Conservation (phyloP, 23 red algal genomes). For the Gracilaria domingensis region DNA sequence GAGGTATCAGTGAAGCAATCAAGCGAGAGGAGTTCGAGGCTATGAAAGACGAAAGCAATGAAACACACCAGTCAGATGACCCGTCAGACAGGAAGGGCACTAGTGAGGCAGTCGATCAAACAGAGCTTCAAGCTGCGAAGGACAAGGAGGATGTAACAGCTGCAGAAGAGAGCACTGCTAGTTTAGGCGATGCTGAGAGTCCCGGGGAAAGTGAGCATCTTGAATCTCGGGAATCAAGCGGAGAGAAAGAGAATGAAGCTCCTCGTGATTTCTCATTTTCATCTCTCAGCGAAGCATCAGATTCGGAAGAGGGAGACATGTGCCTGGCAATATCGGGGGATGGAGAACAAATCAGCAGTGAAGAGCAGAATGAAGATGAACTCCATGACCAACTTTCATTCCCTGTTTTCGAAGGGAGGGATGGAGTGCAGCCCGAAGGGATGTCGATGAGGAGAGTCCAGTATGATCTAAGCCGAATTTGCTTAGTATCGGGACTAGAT, state of each 20-base stretch:
- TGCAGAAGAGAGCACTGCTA: neutral
- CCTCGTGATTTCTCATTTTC: neutral
- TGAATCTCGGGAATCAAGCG: neutral
- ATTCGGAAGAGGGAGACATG: neutral
- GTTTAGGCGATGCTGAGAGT: neutral
- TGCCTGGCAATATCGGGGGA: too few species aligned
- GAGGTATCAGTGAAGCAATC: too few species aligned
- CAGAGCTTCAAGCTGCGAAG: neutral
- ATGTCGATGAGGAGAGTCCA: neutral
- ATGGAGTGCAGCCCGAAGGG: neutral
- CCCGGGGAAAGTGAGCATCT: neutral
- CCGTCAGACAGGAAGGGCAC: neutral
- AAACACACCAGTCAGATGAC: too few species aligned
- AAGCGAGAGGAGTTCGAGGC: too few species aligned
- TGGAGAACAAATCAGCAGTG: neutral
- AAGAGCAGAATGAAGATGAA: neutral
- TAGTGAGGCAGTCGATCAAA: neutral
- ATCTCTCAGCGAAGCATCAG: neutral
- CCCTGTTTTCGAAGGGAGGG: neutral
- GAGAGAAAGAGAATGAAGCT: neutral
- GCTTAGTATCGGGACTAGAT: neutral
- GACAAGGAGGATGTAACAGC: neutral
- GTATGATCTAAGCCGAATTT: neutral
- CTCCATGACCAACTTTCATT: neutral
- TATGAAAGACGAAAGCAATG: too few species aligned